A percentile compares a stretch with the other conserved stretches of the same genome.
These are phyloP conservation scores for Macrophomina phaseolina DNA, from an alignment of 2,329 filamentous ascomycete species.

Conservation along the genomic window DNA sequence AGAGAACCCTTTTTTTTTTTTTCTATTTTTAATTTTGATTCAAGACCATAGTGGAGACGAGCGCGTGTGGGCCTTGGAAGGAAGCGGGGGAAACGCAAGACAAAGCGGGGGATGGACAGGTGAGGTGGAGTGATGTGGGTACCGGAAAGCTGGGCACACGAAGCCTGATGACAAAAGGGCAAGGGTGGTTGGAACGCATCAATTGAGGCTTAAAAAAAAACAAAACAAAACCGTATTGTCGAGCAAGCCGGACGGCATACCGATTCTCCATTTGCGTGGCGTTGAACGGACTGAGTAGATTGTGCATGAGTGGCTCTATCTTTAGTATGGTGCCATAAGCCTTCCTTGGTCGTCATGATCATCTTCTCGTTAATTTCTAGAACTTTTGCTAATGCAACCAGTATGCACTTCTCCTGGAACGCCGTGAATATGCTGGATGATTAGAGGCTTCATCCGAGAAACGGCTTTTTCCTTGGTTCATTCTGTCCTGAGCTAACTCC, in stretches of 20 bases:
- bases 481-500: constrained; percentile 7
- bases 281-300: too few species aligned
- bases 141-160: neutral
- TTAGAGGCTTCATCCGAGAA: constrained; percentile 32
- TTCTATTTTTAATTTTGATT: too few species aligned
- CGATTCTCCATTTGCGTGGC: too few species aligned
- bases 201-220: too few species aligned
- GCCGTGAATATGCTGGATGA: constrained; percentile 26
- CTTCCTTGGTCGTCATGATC: too few species aligned
- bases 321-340: neutral
- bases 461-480: constrained; percentile 8
- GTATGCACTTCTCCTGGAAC: neutral
- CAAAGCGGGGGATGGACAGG: neutral
- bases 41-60: neutral
- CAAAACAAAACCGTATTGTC: too few species aligned
- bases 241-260: too few species aligned
- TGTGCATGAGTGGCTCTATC: too few species aligned
- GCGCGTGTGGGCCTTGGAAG: neutral
- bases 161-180: neutral
- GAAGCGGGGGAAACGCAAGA: neutral
- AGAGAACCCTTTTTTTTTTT: too few species aligned
- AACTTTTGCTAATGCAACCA: neutral
- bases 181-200: neutral
- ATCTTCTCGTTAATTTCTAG: neutral
- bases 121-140: neutral